Percentiles rank a stretch among this genome's conserved stretches.
These are phyloP conservation scores for Athelia psychrophila DNA, from an alignment of 1,284 basidiomycete genomes.

Conservation along the genomic window DNA sequence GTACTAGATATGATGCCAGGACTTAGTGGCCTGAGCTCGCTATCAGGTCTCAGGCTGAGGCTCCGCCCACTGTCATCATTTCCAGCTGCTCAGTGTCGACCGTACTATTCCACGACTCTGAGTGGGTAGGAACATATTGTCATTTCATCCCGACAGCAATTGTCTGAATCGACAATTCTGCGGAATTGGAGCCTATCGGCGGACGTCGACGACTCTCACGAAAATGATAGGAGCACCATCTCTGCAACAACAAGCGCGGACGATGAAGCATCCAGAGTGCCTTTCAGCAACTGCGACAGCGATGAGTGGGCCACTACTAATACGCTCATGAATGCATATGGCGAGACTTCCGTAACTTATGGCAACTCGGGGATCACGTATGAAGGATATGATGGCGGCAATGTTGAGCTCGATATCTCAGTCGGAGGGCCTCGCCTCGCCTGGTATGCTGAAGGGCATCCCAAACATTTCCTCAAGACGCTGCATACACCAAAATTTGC, in stretches of 20 bases:
- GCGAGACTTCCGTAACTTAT: slow-evolving; percentile 6
- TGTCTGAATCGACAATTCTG: slow-evolving; percentile 32
- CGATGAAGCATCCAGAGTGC: slow-evolving; percentile 11
- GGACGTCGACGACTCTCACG: slow-evolving; percentile 38
- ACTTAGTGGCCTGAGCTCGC: slow-evolving; percentile 33
- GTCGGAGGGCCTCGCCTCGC: not conserved
- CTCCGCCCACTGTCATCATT: slow-evolving; percentile 48
- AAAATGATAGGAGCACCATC: slow-evolving; percentile 44
- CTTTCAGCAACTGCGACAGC: slow-evolving; percentile 18
- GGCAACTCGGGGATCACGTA: too few species aligned
- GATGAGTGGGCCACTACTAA: slow-evolving; percentile 50
- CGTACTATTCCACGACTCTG: slow-evolving; percentile 39
- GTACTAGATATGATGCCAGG: slow-evolving; percentile 39
- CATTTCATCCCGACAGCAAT: too few species aligned
- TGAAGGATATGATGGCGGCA: not conserved
- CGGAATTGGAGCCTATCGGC: slow-evolving; percentile 10
- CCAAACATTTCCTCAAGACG: not conserved
- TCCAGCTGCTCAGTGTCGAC: slow-evolving; percentile 48
- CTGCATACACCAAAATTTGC: slow-evolving; percentile 7
- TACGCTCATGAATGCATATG: slow-evolving; percentile 26
- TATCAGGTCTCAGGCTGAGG: too few species aligned
- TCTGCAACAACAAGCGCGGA: slow-evolving; percentile 11
- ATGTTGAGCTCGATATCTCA: not conserved
- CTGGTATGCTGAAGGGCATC: not conserved
- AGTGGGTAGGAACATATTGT: too few species aligned